Evolutionary conservation across 495 filamentous ascomycete species (phyloP), one percentile per base, ranked within the genome.

Genomic region (Penicillium pulvis): DNA sequence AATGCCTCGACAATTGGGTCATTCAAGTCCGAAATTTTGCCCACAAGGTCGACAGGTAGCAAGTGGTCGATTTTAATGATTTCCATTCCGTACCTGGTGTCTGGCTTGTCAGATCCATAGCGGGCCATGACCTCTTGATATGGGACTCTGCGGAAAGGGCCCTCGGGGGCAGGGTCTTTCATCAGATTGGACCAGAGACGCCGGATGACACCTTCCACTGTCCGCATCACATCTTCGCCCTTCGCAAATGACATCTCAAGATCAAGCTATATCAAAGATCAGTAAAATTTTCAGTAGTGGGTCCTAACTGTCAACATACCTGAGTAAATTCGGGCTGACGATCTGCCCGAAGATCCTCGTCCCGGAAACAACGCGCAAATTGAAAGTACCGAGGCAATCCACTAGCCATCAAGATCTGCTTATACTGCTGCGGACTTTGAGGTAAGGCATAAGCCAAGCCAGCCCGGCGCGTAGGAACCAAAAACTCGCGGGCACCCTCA

Each of bases 241-340:
- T 74, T 84, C 0, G 88, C 87, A 69, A 95, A 98, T 6, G 87
- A 82, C 87, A 96, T 91, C 71, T 98, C 94, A 35, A 98, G 57
- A 81, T 98, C 94, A 39, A 98, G 83, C 89, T 93, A 61, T 10
- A 47, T 6, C 20, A 11, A 44, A 28, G 36, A 56, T 66, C 10
- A 65, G 49, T 14, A 28, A 14, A 4, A 28, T 4, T 44, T 44
- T 3, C 2, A 20, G 2, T n/a, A 20, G 1, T 6, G 4, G n/a
- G 42, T 17, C 42, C 19, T 28, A 12, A 11, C 6, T 30, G 14
- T 48, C 20, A 36, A 28, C 68, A 62, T 78, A 90, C 89, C 81
- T 98, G 94, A 10, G 94, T 97, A 67, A 98, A 98, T 66, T 98
- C 94, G 4, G 94, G 94, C 69, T 98, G 94, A 58, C 94, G 81